phyloP scores from a whole-genome alignment of 2,329 filamentous ascomycete genomes.

The Sclerotinia glacialis region DNA sequence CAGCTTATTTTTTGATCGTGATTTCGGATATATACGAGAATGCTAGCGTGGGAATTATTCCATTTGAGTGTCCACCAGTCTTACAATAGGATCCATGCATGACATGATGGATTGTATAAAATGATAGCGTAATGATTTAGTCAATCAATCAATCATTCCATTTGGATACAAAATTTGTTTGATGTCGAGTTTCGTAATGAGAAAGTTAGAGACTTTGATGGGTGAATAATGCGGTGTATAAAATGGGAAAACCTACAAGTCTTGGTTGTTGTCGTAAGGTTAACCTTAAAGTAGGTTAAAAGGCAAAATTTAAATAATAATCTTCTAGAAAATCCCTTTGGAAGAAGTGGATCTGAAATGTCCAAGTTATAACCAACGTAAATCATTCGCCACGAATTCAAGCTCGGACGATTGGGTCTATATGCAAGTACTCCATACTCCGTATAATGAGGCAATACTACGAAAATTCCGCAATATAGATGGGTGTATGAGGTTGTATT shows the following conservation, averaged over 20 bases:
- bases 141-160: neutral
- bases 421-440: neutral
- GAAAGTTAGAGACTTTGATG: neutral
- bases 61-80: conserved; percentile 1
- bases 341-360: conserved; percentile 7
- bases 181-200: neutral
- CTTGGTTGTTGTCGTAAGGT: neutral
- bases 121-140: neutral
- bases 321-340: conserved; percentile 20
- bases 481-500: neutral
- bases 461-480: neutral
- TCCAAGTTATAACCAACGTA: neutral
- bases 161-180: neutral
- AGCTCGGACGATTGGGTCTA: conserved; percentile 12
- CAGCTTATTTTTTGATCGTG: conserved; percentile 5
- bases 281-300: no score
- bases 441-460: neutral
- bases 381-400: conserved; percentile 11
- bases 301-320: conserved; percentile 2
- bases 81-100: neutral
- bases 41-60: neutral
- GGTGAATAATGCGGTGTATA: neutral
- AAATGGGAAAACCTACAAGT: neutral
- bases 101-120: neutral
- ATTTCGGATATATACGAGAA: conserved; percentile 1